Conservation (phyloP, 2,329 filamentous ascomycete genomes). For the Aspergillus ochraceus region DNA sequence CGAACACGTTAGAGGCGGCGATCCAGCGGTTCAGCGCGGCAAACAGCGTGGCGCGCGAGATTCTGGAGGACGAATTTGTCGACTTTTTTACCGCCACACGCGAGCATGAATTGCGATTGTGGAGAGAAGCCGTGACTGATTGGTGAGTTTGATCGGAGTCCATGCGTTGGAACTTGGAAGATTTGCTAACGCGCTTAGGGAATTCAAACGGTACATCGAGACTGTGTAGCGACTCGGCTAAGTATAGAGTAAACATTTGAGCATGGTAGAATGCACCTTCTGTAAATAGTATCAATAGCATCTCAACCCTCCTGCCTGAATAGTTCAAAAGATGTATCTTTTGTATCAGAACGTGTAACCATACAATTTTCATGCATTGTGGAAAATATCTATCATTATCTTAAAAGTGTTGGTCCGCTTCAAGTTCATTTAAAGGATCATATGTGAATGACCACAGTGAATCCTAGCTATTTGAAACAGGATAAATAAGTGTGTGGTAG, state of each 20-base stretch:
- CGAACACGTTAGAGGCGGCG: constrained; percentile 81
- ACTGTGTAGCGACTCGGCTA: constrained; percentile 51
- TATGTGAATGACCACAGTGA: too few relatives aligned
- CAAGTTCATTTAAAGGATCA: too few relatives aligned
- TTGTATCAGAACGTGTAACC: too few relatives aligned
- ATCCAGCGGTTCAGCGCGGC: constrained; percentile 71
- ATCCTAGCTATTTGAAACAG: too few relatives aligned
- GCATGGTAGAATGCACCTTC: too few relatives aligned
- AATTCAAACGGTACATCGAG: constrained; percentile 74
- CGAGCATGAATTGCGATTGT: constrained; percentile 82
- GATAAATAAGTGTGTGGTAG: too few relatives aligned
- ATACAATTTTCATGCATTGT: too few relatives aligned
- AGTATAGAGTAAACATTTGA: not conserved
- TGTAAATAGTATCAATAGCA: not conserved
- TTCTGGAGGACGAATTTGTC: constrained; percentile 90
- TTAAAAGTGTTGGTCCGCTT: too few relatives aligned
- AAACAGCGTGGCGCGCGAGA: constrained; percentile 82
- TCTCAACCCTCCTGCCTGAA: too few relatives aligned
- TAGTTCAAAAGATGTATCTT: too few relatives aligned
- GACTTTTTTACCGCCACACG: constrained; percentile 92
- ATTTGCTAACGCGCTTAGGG: constrained; percentile 45
- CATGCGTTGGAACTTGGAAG: not conserved
- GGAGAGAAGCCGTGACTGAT: constrained; percentile 93
- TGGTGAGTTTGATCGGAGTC: constrained; percentile 62
- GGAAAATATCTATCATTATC: too few relatives aligned